These are phyloP conservation scores for Ligustrum vulgare DNA, from an alignment of 257 asterid species.

Conservation along the genomic window DNA sequence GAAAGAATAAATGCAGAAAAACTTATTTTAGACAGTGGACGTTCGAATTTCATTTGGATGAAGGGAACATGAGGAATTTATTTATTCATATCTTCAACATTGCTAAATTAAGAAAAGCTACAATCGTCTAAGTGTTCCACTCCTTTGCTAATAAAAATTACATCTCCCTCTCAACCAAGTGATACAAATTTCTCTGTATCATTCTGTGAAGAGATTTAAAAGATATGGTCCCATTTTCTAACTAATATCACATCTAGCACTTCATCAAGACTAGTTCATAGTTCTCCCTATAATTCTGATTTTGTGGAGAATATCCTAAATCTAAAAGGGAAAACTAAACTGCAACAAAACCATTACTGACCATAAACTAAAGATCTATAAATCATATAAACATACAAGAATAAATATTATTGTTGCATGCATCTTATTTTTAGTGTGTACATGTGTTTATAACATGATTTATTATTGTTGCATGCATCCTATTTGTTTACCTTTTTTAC, in stretches of 20 bases:
- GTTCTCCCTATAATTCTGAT: constrained; percentile 2
- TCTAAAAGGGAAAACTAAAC: constrained; percentile 1
- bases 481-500: no score
- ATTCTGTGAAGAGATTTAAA: background rate
- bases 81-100: background rate
- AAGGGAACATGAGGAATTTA: background rate
- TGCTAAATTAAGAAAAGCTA: background rate
- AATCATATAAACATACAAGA: constrained; percentile 10
- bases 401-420: no score
- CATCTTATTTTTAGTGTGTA: no score
- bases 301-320: background rate
- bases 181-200: background rate
- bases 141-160: constrained; percentile 14
- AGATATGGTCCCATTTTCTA: background rate
- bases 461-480: no score
- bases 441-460: no score
- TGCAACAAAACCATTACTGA: background rate
- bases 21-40: background rate
- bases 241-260: constrained; percentile 1
- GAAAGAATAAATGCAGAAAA: background rate
- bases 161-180: background rate
- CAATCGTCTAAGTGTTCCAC: background rate
- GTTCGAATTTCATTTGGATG: constrained; percentile 1
- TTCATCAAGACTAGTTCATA: constrained; percentile 3
- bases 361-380: background rate